Conservation (phyloP, 1,284 basidiomycete genomes). For the Inonotus obliquus region DNA sequence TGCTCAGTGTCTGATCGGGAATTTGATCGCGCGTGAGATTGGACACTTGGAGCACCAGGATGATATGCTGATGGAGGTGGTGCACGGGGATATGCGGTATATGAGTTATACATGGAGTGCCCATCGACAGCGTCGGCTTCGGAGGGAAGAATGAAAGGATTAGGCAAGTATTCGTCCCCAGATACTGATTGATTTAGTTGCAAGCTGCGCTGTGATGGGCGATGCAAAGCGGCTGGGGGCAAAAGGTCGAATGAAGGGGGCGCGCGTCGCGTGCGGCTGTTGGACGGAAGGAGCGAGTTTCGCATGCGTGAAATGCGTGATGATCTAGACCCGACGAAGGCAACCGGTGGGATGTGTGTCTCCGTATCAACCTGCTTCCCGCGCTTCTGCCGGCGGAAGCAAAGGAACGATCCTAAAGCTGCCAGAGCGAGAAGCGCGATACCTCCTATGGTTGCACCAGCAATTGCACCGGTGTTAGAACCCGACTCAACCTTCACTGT, state of each 20-base stretch:
- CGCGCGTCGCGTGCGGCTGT: constrained; percentile 5
- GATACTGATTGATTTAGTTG: neutral
- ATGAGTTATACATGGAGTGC: constrained; percentile 8
- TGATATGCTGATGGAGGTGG: neutral
- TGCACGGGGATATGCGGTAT: neutral
- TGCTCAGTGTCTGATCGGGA: constrained; percentile 4
- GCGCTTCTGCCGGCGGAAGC: constrained; percentile 35
- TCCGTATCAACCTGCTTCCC: constrained; percentile 19
- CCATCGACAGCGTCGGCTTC: constrained; percentile 11
- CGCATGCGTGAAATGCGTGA: constrained; percentile 13
- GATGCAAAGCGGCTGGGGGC: constrained; percentile 1
- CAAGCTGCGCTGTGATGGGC: neutral
- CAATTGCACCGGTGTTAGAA: constrained; percentile 41
- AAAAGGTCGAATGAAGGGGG: constrained; percentile 16
- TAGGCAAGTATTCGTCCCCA: constrained; percentile 23
- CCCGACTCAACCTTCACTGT: neutral
- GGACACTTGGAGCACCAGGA: neutral
- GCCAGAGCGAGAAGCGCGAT: constrained; percentile 48
- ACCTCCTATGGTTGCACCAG: constrained; percentile 54
- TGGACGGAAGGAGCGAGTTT: constrained; percentile 7
- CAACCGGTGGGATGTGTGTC: neutral
- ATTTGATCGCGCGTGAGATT: neutral
- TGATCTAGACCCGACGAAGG: constrained; percentile 7
- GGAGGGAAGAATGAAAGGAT: constrained; percentile 26
- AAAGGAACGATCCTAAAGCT: constrained; percentile 47